These are phyloP conservation scores for Aspergillus nidulans DNA, from an alignment of 495 filamentous ascomycete species.

Conservation along the genomic window DNA sequence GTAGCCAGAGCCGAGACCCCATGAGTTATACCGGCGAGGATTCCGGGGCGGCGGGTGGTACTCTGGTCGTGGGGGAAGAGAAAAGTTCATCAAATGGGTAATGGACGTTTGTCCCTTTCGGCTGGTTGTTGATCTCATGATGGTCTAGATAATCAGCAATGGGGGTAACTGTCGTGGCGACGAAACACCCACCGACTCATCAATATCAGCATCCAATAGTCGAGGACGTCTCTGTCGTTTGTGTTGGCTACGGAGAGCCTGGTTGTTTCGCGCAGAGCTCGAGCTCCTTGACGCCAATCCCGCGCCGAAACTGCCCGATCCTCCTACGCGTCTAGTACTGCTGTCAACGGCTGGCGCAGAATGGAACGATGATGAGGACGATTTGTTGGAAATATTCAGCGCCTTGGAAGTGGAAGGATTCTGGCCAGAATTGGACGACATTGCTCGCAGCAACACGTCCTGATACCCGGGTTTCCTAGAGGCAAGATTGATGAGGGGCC, in stretches of 20 bases:
- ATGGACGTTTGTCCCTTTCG: conserved; percentile 94
- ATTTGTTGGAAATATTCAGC: conserved; percentile 36
- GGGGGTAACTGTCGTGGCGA: conserved; percentile 4
- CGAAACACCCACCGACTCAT: conserved; percentile 60
- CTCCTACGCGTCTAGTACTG: conserved; percentile 56
- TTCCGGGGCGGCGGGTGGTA: conserved; percentile 55
- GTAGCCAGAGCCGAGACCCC: conserved; percentile 86
- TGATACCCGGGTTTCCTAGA: not conserved
- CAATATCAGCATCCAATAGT: conserved; percentile 71
- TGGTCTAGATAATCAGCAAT: conserved; percentile 45
- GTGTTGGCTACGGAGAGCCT: conserved; percentile 71
- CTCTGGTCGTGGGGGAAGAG: conserved; percentile 71
- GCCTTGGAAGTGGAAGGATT: conserved; percentile 42
- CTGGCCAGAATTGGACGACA: conserved; percentile 48
- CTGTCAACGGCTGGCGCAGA: conserved; percentile 32
- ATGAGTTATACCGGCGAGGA: conserved; percentile 65
- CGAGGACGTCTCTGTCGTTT: conserved; percentile 53
- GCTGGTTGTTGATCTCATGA: conserved; percentile 77
- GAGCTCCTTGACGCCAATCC: conserved; percentile 52
- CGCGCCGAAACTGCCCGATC: conserved; percentile 59
- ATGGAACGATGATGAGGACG: conserved; percentile 38
- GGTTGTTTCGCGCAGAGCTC: conserved; percentile 62
- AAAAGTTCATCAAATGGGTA: conserved; percentile 92
- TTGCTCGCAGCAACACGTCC: conserved; percentile 22
- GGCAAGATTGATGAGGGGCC: not conserved